These are phyloP conservation scores for Auriscalpium vulgare DNA, from an alignment of 768 basidiomycete species.

Conservation along the genomic window DNA sequence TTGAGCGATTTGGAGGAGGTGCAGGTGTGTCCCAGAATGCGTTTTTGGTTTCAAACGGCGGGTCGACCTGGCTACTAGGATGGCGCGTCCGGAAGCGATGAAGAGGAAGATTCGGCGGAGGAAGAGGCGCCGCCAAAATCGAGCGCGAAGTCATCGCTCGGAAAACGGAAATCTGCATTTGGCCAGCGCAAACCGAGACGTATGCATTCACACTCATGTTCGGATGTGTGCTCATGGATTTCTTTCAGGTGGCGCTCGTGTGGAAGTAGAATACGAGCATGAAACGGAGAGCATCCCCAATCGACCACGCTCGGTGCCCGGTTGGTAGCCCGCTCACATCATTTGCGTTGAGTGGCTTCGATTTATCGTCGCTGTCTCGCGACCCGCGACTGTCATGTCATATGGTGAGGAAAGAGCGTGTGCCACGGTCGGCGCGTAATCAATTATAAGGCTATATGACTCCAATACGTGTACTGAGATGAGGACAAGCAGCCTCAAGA, in stretches of 20 bases:
- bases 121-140: slow-evolving; percentile 27
- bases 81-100: slow-evolving; percentile 19
- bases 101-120: slow-evolving; percentile 37
- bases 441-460: background rate
- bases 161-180: slow-evolving; percentile 58
- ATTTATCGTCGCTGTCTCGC: too few relatives aligned
- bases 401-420: too few relatives aligned
- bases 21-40: slow-evolving; percentile 36
- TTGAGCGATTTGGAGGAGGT: slow-evolving; percentile 66
- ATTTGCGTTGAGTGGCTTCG: background rate
- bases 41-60: background rate
- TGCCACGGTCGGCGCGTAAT: too few relatives aligned
- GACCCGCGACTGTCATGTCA: too few relatives aligned
- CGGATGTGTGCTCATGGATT: background rate
- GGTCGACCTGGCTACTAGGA: background rate
- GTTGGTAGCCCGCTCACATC: background rate
- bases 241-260: slow-evolving; percentile 57
- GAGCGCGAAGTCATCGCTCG: slow-evolving; percentile 27
- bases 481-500: background rate
- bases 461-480: too few relatives aligned
- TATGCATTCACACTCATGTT: background rate
- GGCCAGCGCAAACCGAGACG: slow-evolving; percentile 29
- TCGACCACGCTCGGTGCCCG: background rate
- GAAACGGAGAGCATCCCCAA: slow-evolving; percentile 37
- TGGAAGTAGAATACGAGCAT: slow-evolving; percentile 96